Conservation (phyloP, 805 yeast genomes). For the Maudiozyma serrabonitensis region DNA sequence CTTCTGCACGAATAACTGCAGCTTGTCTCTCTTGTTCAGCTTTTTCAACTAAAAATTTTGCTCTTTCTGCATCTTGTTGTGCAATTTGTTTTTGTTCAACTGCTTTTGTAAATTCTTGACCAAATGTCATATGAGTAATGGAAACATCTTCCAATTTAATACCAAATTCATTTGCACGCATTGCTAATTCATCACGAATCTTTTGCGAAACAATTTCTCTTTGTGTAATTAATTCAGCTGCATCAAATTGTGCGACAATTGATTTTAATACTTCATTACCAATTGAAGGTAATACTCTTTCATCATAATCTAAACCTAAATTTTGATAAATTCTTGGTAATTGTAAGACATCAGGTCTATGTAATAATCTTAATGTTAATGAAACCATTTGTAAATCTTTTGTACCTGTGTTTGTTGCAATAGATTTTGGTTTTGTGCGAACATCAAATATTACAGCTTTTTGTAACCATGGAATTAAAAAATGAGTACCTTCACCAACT, state of each 20-base stretch:
- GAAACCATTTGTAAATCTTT: conserved; percentile 95
- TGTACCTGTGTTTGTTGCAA: conserved; percentile 91
- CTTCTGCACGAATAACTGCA: conserved; percentile 91
- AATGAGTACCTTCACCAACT: conserved; percentile 94
- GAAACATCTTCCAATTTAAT: conserved; percentile 93
- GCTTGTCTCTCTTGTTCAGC: conserved; percentile 98
- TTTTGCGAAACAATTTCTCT: conserved; percentile 88
- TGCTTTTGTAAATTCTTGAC: conserved; percentile 92
- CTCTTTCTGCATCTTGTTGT: conserved; percentile 98
- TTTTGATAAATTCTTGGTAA: conserved; percentile 84
- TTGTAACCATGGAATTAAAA: conserved; percentile 92
- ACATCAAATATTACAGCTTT: conserved; percentile 85
- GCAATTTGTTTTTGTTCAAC: conserved; percentile 99
- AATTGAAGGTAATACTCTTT: conserved; percentile 83
- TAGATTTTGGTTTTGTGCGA: conserved; percentile 88
- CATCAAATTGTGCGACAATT: conserved; percentile 89
- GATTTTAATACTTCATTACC: conserved; percentile 86
- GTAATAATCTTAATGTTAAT: conserved; percentile 83
- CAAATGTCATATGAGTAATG: conserved; percentile 95
- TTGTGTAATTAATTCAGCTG: conserved; percentile 94
- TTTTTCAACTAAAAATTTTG: conserved; percentile 82
- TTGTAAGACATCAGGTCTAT: conserved; percentile 79
- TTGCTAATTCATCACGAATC: conserved; percentile 76
- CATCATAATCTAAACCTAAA: conserved; percentile 90
- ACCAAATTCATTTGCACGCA: conserved; percentile 79